phyloP scores from a whole-genome alignment of 2,329 filamentous ascomycete species.

The Trichoderma citrinoviride region DNA sequence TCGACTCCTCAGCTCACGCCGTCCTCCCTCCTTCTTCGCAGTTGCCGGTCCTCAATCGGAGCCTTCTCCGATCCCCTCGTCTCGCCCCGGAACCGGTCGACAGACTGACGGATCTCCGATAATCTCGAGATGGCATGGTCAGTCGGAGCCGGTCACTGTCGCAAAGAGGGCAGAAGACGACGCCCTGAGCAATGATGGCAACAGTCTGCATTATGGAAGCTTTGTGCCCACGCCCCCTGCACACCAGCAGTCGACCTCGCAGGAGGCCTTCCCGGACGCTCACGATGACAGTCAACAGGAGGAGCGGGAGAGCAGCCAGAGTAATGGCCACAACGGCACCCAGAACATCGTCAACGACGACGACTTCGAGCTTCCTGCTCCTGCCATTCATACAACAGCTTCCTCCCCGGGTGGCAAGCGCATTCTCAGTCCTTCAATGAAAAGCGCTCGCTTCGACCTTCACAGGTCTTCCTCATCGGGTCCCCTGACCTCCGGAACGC shows the following conservation, averaged over 20 bases:
- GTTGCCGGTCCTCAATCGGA: background rate
- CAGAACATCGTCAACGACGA: slow-evolving; percentile 25
- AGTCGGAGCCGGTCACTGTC: background rate
- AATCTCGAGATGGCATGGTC: slow-evolving; percentile 14
- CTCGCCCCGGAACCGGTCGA: background rate
- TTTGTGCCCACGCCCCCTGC: slow-evolving; percentile 45
- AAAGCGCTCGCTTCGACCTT: background rate
- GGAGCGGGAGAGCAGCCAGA: background rate
- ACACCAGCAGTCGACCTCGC: slow-evolving; percentile 26
- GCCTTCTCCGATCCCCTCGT: background rate
- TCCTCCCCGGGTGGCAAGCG: slow-evolving; percentile 27
- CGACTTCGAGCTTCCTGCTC: slow-evolving; percentile 53
- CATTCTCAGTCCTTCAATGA: slow-evolving; percentile 22
- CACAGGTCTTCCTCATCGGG: slow-evolving; percentile 2
- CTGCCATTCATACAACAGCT: slow-evolving; percentile 45
- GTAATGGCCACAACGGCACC: background rate
- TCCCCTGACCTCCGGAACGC: slow-evolving; percentile 16
- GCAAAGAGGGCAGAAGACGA: slow-evolving; percentile 38
- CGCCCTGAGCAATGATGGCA: slow-evolving; percentile 39
- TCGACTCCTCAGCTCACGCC: slow-evolving; percentile 34
- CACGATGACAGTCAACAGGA: background rate
- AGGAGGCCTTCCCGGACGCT: background rate
- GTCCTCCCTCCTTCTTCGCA: slow-evolving; percentile 33
- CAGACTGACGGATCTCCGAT: background rate
- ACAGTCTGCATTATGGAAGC: slow-evolving; percentile 52